Conservation (phyloP, 2,329 filamentous ascomycete species). For the Colletotrichum chlorophyti region DNA sequence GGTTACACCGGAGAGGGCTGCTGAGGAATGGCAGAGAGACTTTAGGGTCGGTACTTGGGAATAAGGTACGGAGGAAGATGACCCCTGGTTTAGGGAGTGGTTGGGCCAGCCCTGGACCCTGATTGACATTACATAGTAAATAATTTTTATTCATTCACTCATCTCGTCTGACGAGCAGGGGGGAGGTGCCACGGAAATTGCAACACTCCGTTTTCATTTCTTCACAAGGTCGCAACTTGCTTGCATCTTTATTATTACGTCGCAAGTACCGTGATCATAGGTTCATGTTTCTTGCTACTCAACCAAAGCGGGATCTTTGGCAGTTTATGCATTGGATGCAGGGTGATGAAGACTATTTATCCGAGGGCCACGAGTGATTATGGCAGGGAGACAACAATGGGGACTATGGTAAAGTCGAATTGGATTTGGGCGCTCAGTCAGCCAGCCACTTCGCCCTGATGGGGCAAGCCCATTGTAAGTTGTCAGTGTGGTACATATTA, state of each 20-base stretch:
- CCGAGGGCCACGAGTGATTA: background rate
- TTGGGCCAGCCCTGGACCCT: conserved; percentile 21
- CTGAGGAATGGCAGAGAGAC: background rate
- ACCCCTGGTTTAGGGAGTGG: conserved; percentile 12
- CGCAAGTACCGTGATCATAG: background rate
- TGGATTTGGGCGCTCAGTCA: conserved; percentile 16
- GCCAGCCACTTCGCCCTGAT: no score
- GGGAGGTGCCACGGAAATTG: conserved; percentile 3
- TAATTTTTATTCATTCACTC: no score
- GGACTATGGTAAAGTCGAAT: background rate
- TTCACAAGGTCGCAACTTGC: conserved; percentile 2
- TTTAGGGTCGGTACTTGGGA: no score
- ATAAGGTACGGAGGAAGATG: no score
- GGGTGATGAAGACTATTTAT: background rate
- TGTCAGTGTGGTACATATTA: no score
- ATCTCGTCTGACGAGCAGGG: conserved; percentile 3
- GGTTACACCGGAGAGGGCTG: conserved; percentile 9
- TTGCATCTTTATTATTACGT: background rate
- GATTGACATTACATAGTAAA: conserved; percentile 8
- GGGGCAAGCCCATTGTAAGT: no score
- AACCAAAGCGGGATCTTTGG: conserved; percentile 4
- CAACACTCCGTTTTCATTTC: conserved; percentile 6
- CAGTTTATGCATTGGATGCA: conserved; percentile 5
- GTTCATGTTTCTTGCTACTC: conserved; percentile 1
- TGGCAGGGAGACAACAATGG: conserved; percentile 9